Conservation (phyloP, 192 early-diverging fungal species). For the Coemansia guatemalensis region DNA sequence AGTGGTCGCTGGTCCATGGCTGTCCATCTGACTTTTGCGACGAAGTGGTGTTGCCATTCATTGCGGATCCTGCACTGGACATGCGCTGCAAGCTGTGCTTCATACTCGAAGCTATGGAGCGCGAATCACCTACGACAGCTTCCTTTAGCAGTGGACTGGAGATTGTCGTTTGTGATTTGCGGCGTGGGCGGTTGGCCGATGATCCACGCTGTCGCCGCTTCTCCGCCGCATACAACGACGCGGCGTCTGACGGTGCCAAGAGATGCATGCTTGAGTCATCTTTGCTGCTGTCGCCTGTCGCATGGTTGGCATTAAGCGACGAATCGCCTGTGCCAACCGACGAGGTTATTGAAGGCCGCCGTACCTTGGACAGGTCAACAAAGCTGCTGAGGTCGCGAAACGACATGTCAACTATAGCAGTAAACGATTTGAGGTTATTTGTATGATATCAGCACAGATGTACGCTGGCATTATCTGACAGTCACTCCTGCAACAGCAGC, state of each 20-base stretch:
- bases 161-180: constrained; percentile 23
- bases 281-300: constrained; percentile 31
- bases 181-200: constrained; percentile 20
- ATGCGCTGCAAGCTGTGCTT: constrained; percentile 29
- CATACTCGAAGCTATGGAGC: constrained; percentile 49
- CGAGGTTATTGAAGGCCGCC: constrained; percentile 48
- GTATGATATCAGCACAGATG: not conserved
- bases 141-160: constrained; percentile 41
- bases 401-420: constrained; percentile 44
- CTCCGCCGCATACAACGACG: constrained; percentile 22
- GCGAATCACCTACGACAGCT: constrained; percentile 31
- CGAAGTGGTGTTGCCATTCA: constrained; percentile 14
- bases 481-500: not conserved
- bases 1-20: constrained; percentile 27
- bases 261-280: constrained; percentile 18
- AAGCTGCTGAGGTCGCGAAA: constrained; percentile 50
- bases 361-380: constrained; percentile 51
- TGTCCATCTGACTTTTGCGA: constrained; percentile 25
- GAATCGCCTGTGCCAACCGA: constrained; percentile 47
- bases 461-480: not conserved
- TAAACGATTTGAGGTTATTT: not conserved
- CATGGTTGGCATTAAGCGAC: constrained; percentile 29
- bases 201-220: constrained; percentile 35
- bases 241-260: constrained; percentile 17
- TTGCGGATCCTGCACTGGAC: constrained; percentile 31